Percentiles rank a stretch among this genome's conserved stretches.
These are phyloP conservation scores for Alternaria novae-zelandiae DNA, from an alignment of 2,329 filamentous ascomycete genomes.

Conservation along the genomic window DNA sequence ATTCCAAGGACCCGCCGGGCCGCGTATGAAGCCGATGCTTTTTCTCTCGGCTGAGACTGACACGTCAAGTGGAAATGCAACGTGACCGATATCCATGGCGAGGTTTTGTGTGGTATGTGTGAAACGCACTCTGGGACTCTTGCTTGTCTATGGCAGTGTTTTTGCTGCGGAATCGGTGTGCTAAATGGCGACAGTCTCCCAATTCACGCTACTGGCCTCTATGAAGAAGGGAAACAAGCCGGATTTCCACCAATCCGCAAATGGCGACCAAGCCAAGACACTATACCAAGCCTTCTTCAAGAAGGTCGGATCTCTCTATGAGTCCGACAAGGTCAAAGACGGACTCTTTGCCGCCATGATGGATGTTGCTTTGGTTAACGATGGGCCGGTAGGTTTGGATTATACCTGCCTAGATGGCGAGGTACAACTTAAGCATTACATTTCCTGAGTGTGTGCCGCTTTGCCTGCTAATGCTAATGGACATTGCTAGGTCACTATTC, in stretches of 20 bases:
- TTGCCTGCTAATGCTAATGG: background rate
- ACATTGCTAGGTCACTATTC: slow-evolving; percentile 54
- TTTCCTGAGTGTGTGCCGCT: background rate
- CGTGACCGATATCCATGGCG: slow-evolving; percentile 86
- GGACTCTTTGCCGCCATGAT: slow-evolving; percentile 99
- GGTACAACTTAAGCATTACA: slow-evolving; percentile 53
- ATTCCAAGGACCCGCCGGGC: slow-evolving; percentile 62
- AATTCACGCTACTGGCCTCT: slow-evolving; percentile 91
- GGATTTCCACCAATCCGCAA: slow-evolving; percentile 88
- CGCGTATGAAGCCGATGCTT: slow-evolving; percentile 57
- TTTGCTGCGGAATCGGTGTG: background rate
- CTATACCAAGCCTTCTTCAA: slow-evolving; percentile 85
- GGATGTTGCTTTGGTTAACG: slow-evolving; percentile 92
- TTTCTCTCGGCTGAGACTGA: slow-evolving; percentile 14
- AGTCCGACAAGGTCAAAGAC: slow-evolving; percentile 79
- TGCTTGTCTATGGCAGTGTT: background rate
- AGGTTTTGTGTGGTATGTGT: slow-evolving; percentile 85
- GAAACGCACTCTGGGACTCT: background rate
- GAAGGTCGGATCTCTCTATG: slow-evolving; percentile 76
- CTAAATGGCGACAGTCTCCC: slow-evolving; percentile 72
- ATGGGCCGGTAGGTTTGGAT: slow-evolving; percentile 72
- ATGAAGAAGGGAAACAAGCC: slow-evolving; percentile 97
- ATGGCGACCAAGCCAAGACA: slow-evolving; percentile 75
- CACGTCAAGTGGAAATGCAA: slow-evolving; percentile 80
- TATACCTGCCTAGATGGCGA: slow-evolving; percentile 63